phyloP scores from a whole-genome alignment of 2,329 filamentous ascomycete genomes.

The Penicillium sp. region DNA sequence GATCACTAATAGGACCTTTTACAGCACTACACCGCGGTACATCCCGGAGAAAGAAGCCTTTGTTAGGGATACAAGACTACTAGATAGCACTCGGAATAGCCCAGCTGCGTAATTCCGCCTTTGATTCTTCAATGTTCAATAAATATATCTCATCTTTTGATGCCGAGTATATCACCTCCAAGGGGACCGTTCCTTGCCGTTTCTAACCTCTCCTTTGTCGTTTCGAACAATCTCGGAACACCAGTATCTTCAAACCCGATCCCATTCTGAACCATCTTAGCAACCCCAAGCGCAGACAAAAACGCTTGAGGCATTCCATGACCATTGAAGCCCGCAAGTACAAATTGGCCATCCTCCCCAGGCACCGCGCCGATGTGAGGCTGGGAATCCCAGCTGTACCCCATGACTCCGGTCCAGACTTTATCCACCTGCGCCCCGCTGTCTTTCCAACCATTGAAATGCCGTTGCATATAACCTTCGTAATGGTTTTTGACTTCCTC shows the following conservation, averaged over 20 bases:
- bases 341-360: constrained; percentile 51
- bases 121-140: too few relatives aligned
- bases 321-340: constrained; percentile 63
- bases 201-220: constrained; percentile 7
- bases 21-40: not conserved
- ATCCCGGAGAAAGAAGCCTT: not conserved
- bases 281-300: constrained; percentile 57
- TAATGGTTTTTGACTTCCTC: constrained; percentile 44
- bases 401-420: constrained; percentile 51
- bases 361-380: constrained; percentile 55
- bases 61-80: not conserved
- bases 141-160: not conserved
- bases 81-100: not conserved
- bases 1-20: too few relatives aligned
- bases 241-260: constrained; percentile 29
- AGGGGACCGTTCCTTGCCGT: not conserved
- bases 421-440: constrained; percentile 33
- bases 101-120: not conserved
- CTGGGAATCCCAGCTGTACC: constrained; percentile 51
- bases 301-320: constrained; percentile 65
- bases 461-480: constrained; percentile 39
- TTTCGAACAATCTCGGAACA: constrained; percentile 37
- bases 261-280: constrained; percentile 51
- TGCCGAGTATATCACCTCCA: not conserved
- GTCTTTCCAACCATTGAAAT: constrained; percentile 39